A percentile compares a stretch with the other conserved stretches of the same genome.
phyloP scores from a whole-genome alignment of 164 flowering plant genomes.

The Vitis amurensis region DNA sequence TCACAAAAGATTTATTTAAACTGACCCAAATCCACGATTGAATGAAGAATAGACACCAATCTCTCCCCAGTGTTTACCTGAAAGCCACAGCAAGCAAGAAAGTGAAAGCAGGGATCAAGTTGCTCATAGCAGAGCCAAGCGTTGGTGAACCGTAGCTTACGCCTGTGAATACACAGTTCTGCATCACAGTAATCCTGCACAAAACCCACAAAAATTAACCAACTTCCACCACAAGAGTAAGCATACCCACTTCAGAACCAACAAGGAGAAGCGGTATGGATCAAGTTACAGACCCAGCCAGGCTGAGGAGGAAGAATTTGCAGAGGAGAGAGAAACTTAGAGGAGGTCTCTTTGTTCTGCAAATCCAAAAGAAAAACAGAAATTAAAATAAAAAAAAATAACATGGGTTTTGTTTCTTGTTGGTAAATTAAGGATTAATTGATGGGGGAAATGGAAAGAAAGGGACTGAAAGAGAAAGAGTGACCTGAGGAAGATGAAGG shows the following conservation, averaged over 20 bases:
- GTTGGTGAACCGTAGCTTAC: conserved; percentile 52
- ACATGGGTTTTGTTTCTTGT: neutral
- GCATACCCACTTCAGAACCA: neutral
- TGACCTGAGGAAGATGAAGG: conserved; percentile 29
- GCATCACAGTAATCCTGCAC: conserved; percentile 29
- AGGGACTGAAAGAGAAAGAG: neutral
- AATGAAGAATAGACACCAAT: no score
- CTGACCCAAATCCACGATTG: no score
- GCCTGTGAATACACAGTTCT: conserved; percentile 34
- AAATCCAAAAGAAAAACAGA: neutral
- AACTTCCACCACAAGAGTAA: neutral
- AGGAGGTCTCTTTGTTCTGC: conserved; percentile 30
- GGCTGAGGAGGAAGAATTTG: conserved; percentile 37
- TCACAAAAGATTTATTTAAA: no score
- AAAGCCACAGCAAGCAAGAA: conserved; percentile 50
- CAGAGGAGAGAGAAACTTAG: conserved; percentile 26
- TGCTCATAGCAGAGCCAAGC: conserved; percentile 42
- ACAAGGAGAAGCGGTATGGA: neutral
- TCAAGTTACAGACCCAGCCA: conserved; percentile 31
- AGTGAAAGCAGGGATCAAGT: conserved; percentile 49
- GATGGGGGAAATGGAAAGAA: neutral
- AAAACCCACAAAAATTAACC: conserved; percentile 1
- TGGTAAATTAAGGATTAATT: neutral
- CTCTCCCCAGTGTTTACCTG: conserved; percentile 24
- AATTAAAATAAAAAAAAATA: neutral